Evolutionary conservation across 257 asterid species (phyloP).

Genomic region (Salvia hispanica): DNA sequence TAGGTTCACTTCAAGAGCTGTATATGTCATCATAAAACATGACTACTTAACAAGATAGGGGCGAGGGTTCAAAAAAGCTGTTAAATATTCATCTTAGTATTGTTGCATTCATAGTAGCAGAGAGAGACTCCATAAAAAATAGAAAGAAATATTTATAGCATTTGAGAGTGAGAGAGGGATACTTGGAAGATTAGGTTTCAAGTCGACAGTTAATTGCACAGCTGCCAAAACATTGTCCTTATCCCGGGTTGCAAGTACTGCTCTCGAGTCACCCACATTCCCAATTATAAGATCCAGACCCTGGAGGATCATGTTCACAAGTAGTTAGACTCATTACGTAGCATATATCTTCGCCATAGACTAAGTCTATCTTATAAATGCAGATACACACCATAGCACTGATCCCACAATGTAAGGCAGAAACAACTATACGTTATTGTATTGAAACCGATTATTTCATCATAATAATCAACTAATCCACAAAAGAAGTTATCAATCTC

Average conservation of each 20-base stretch:
- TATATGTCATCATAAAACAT: too few relatives aligned
- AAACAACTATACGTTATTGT: conserved; percentile 4
- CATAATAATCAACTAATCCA: not conserved
- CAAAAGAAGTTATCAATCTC: not conserved
- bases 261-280: conserved; percentile 96
- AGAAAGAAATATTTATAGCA: not conserved
- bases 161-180: conserved; percentile 28
- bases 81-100: not conserved
- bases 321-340: conserved; percentile 4
- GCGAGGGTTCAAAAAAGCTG: not conserved
- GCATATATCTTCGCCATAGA: too few relatives aligned
- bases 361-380: not conserved
- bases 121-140: not conserved
- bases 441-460: not conserved
- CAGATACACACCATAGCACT: not conserved
- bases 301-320: conserved; percentile 44
- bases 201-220: conserved; percentile 91
- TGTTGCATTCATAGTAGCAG: not conserved
- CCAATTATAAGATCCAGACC: conserved; percentile 89
- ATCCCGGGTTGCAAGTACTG: conserved; percentile 85
- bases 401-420: conserved; percentile 5
- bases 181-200: conserved; percentile 99
- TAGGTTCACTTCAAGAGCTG: too few relatives aligned
- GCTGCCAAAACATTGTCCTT: conserved; percentile 71
- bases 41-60: not conserved